Conservation (phyloP, 352 stramenopile genomes). For the Aphanomyces stellatus region DNA sequence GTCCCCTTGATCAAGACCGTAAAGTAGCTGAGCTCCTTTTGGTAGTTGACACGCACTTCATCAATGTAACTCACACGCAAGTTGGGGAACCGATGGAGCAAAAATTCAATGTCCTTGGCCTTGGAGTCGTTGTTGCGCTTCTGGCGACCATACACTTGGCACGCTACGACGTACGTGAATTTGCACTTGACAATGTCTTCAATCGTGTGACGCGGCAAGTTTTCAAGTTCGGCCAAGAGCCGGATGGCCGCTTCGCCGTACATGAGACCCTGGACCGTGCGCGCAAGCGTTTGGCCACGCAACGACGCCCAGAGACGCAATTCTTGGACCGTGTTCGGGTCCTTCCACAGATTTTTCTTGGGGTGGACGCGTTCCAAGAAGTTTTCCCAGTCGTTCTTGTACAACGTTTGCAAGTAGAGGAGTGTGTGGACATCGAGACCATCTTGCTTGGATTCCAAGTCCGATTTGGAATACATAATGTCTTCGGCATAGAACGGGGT, state of each 20-base stretch:
- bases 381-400: conserved; percentile 97
- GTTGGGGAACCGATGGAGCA: conserved; percentile 96
- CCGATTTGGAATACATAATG: conserved; percentile 94
- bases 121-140: conserved; percentile 98
- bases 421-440: conserved; percentile 85
- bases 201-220: conserved; percentile 28
- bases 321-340: conserved; percentile 77
- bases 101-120: conserved; percentile 97
- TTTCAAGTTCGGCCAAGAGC: conserved; percentile 94
- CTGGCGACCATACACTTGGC: conserved; percentile 97
- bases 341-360: conserved; percentile 89
- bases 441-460: conserved; percentile 94
- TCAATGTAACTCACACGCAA: conserved; percentile 98
- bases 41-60: conserved; percentile 92
- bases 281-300: conserved; percentile 93
- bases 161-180: conserved; percentile 98
- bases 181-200: conserved; percentile 98
- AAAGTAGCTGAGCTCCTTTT: conserved; percentile 94
- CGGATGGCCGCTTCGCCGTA: conserved; percentile 97
- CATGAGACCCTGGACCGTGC: conserved; percentile 99
- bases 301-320: conserved; percentile 96
- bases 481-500: conserved; percentile 99
- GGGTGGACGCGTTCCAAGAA: conserved; percentile 95
- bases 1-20: conserved; percentile 95
- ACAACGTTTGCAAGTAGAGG: conserved; percentile 93